These are phyloP conservation scores for Kwoniella shivajii DNA, from an alignment of 1,284 basidiomycete genomes.

Conservation along the genomic window DNA sequence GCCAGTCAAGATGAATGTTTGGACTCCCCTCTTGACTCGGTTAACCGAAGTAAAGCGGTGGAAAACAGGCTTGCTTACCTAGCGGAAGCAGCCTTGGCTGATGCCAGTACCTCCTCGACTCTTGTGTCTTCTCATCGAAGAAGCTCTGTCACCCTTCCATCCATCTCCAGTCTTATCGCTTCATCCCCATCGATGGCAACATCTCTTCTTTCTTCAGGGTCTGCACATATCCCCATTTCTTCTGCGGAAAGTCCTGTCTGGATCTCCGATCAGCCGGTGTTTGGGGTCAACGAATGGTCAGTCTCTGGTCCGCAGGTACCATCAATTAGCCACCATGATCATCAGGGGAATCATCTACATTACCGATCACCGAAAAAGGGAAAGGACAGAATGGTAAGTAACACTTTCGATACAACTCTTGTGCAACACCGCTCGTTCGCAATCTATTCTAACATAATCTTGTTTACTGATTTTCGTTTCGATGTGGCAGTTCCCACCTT, in stretches of 20 bases:
- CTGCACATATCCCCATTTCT: not conserved
- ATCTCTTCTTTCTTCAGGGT: not conserved
- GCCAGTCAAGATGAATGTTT: not conserved
- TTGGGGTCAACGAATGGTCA: not conserved
- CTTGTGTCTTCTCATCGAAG: not conserved
- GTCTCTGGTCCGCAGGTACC: not conserved
- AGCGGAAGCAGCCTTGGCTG: conserved; percentile 18
- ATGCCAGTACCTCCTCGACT: not conserved
- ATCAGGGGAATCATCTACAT: not conserved
- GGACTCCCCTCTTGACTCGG: not conserved
- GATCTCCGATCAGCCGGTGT: not conserved
- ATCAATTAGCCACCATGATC: not conserved
- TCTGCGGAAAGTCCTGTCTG: not conserved
- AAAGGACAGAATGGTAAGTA: not conserved
- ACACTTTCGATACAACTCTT: not conserved
- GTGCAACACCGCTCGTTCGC: not conserved
- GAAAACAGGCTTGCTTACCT: conserved; percentile 6
- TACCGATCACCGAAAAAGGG: not conserved
- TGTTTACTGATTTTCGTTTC: too few species aligned
- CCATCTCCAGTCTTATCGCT: conserved; percentile 8
- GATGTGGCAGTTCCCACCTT: too few species aligned
- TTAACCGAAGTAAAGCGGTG: not conserved
- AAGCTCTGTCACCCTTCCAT: conserved; percentile 5
- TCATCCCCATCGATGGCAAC: not conserved
- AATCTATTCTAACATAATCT: too few species aligned